Percentiles rank a stretch among this genome's conserved stretches.
Conservation (phyloP, 2,329 filamentous ascomycete species). For the Colletotrichum sp. region DNA sequence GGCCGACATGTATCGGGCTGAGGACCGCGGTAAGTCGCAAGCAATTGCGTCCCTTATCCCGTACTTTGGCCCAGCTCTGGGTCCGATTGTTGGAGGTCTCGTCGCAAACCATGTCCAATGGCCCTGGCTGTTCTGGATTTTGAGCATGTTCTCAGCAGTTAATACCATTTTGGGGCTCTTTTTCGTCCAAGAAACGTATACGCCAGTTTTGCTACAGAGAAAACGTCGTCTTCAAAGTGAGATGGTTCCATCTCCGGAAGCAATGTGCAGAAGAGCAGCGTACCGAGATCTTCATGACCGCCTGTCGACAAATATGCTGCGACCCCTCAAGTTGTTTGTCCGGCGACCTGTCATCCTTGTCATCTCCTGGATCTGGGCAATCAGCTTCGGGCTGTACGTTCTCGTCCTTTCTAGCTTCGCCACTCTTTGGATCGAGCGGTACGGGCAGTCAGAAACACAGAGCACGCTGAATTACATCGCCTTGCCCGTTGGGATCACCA, state of each 20-base stretch:
- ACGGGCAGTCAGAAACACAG: slow-evolving; percentile 47
- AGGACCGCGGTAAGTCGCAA: slow-evolving; percentile 40
- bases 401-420: slow-evolving; percentile 60
- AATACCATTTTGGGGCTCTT: slow-evolving; percentile 40
- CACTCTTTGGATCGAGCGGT: slow-evolving; percentile 48
- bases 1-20: slow-evolving; percentile 38
- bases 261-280: not conserved
- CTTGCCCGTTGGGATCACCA: slow-evolving; percentile 47
- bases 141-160: slow-evolving; percentile 32
- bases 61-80: slow-evolving; percentile 46
- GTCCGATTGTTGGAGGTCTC: slow-evolving; percentile 45
- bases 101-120: slow-evolving; percentile 39
- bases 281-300: slow-evolving; percentile 12
- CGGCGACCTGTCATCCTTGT: slow-evolving; percentile 52
- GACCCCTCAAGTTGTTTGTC: slow-evolving; percentile 52
- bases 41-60: slow-evolving; percentile 46
- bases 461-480: slow-evolving; percentile 57
- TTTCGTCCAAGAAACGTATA: slow-evolving; percentile 53
- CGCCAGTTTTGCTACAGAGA: slow-evolving; percentile 47
- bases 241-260: accelerated
- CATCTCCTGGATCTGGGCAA: slow-evolving; percentile 47
- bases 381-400: slow-evolving; percentile 56
- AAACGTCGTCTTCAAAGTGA: slow-evolving; percentile 34
- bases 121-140: slow-evolving; percentile 49
- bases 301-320: slow-evolving; percentile 41